These are phyloP conservation scores for Candida pseudoglaebosa DNA, from an alignment of 805 yeast species.

Conservation along the genomic window DNA sequence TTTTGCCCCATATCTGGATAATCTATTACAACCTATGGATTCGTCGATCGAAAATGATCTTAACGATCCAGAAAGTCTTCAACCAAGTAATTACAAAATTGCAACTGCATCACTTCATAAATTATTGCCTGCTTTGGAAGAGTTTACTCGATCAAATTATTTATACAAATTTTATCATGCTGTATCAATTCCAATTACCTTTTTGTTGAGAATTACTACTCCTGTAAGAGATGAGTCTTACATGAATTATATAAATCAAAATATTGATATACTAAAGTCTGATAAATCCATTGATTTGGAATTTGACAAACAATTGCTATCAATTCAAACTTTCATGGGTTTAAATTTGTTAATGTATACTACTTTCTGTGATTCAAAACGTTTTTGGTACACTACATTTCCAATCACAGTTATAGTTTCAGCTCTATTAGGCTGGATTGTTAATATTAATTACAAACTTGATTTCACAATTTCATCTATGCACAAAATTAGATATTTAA, in stretches of 20 bases:
- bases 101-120: neutral
- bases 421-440: slow-evolving; percentile 3
- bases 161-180: slow-evolving; percentile 13
- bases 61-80: neutral
- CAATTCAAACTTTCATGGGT: slow-evolving; percentile 27
- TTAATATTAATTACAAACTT: slow-evolving; percentile 8
- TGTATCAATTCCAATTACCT: slow-evolving; percentile 20
- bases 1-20: neutral
- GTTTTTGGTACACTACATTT: slow-evolving; percentile 12
- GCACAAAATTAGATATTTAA: slow-evolving; percentile 11
- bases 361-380: slow-evolving; percentile 8
- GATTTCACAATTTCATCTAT: slow-evolving; percentile 7
- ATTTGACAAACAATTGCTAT: slow-evolving; percentile 17
- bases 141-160: slow-evolving; percentile 9
- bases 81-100: neutral
- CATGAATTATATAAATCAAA: slow-evolving; percentile 6
- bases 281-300: slow-evolving; percentile 14
- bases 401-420: slow-evolving; percentile 11
- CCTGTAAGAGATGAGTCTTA: slow-evolving; percentile 29
- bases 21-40: neutral
- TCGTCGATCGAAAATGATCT: neutral
- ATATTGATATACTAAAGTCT: slow-evolving; percentile 4
- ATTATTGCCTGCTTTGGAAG: slow-evolving; percentile 15
- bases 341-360: slow-evolving; percentile 20
- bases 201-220: slow-evolving; percentile 24